Base-by-base conservation (phyloP, 192 early-diverging fungal genomes). In the Dissophora globulifera region DNA sequence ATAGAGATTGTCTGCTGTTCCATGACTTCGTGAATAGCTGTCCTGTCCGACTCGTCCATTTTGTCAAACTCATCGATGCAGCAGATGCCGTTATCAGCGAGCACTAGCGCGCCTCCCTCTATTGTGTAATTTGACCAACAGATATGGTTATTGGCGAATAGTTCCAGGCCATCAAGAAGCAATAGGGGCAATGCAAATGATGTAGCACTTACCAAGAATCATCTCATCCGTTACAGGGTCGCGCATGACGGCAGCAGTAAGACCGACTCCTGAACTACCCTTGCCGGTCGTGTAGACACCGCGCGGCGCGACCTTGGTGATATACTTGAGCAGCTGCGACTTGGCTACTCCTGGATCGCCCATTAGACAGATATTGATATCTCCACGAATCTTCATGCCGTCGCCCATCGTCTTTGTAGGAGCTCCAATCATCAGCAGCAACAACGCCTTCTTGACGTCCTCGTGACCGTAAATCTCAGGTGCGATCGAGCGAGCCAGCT, bases 21-120 rank as follows among this genome's bases (percentile, higher is more conserved):
- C 97, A 99, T 99, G 12, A 98, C 97, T 82, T 99, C 97, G 76
- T 98, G 97, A 76, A 99, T 97, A 25, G 96, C 96, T 9, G 96
- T 96, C 58, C 96, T 87, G 83, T 98, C 95, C 10, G 82, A 83
- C 62, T 99, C 97, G 62, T 97, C 94, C 96, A 99, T 99, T 79
- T 99, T 99, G 81, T 99, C 97, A 75, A 99, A 99, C 83, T 99
- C 97, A 82, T 99, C 97, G 78, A 99, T 99, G 74, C 95, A 97
- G 74, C 95, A 96, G 71, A 99, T 92, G 66, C 97, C 97, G 70
- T 96, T 95, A 84, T 99, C 97, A 32, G 95, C 95, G 66, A 99
- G 83, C 13, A 99, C 97, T 53, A 99, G 84, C 19, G 96, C 96
- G 67, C 97, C 97, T 61, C 95, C 96, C 82, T 99, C 97, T 54